phyloP scores from a whole-genome alignment of 2,329 filamentous ascomycete species.

The Claviceps sp. region DNA sequence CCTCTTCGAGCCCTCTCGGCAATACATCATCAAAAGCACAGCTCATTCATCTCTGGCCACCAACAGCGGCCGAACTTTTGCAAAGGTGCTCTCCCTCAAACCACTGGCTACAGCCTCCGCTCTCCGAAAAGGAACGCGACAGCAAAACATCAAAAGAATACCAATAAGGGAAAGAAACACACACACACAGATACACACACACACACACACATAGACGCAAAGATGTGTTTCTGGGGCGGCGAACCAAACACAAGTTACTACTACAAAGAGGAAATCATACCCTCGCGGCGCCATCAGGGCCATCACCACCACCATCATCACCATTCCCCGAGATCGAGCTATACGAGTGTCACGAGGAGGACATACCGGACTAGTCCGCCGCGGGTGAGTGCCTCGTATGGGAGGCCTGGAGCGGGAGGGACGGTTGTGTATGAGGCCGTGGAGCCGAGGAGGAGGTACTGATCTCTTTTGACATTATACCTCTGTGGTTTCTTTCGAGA shows the following conservation, averaged over 20 bases:
- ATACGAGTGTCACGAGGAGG: slow-evolving; percentile 25
- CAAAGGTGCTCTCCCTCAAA: too few relatives aligned
- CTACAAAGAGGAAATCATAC: slow-evolving; percentile 41
- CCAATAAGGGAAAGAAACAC: not conserved
- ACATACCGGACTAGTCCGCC: slow-evolving; percentile 29
- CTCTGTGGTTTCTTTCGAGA: not conserved
- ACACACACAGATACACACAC: too few relatives aligned
- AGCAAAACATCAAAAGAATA: slow-evolving; percentile 2
- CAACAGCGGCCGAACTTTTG: too few relatives aligned
- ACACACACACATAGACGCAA: slow-evolving; percentile 6
- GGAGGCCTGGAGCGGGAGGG: slow-evolving; percentile 10
- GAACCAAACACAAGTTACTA: slow-evolving; percentile 36
- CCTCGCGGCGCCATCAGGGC: slow-evolving; percentile 25
- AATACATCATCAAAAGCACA: too few relatives aligned
- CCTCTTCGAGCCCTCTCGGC: too few relatives aligned
- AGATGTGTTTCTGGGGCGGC: slow-evolving; percentile 37
- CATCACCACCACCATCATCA: slow-evolving; percentile 20
- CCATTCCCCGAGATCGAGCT: slow-evolving; percentile 28
- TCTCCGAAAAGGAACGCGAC: too few relatives aligned
- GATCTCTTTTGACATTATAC: not conserved
- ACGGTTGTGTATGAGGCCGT: slow-evolving; percentile 2
- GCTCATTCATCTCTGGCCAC: too few relatives aligned
- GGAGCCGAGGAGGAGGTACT: not conserved
- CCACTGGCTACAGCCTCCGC: too few relatives aligned
- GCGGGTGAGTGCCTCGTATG: slow-evolving; percentile 23